A percentile compares a stretch with the other conserved stretches of the same genome.
Conservation (phyloP, 345 rosid species). For the Pistacia vera region DNA sequence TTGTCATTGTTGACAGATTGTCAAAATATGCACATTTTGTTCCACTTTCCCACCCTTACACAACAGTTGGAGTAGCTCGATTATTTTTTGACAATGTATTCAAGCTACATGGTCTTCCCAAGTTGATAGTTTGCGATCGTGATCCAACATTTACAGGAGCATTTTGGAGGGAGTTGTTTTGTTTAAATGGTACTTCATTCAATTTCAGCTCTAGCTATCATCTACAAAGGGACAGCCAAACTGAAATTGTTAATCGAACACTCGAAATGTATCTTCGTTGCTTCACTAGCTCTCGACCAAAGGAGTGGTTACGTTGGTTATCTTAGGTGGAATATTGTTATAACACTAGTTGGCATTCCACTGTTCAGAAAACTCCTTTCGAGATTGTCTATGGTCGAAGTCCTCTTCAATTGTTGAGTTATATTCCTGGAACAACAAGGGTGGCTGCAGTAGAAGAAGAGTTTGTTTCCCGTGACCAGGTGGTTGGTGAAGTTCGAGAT, state of each 20-base stretch:
- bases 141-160: background rate
- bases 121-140: too few species aligned
- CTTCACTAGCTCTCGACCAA: background rate
- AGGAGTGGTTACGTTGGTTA: background rate
- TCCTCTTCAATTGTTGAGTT: background rate
- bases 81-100: too few species aligned
- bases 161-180: constrained; percentile 2
- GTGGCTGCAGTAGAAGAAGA: background rate
- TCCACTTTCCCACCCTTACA: too few species aligned
- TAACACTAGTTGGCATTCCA: background rate
- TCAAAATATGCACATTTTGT: too few species aligned
- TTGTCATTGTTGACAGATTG: too few species aligned
- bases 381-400: background rate
- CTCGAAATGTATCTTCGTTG: background rate
- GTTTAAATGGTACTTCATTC: background rate
- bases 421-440: background rate
- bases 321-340: constrained; percentile 11
- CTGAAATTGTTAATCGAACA: background rate
- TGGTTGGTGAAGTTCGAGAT: background rate
- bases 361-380: background rate
- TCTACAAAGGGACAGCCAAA: background rate
- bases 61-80: too few species aligned
- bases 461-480: background rate
- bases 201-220: background rate
- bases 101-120: too few species aligned